phyloP scores from a whole-genome alignment of 2,329 filamentous ascomycete genomes.

The Fusarium beomiforme region DNA sequence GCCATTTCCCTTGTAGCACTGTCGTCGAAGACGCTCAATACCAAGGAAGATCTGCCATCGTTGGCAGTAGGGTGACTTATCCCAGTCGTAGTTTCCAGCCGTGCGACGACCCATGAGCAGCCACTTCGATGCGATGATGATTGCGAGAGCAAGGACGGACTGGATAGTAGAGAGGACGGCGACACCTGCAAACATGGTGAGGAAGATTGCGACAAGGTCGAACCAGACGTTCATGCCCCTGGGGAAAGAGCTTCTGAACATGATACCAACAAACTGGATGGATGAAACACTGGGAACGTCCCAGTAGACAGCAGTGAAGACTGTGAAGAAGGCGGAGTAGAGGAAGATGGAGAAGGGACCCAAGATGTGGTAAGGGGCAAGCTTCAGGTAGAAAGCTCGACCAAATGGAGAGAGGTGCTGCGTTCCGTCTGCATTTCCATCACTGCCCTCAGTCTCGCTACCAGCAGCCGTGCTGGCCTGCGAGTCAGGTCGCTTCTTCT shows the following conservation, averaged over 20 bases:
- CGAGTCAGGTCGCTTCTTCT: background rate
- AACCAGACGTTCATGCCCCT: background rate
- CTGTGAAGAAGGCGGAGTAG: background rate
- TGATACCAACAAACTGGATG: background rate
- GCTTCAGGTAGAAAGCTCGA: slow-evolving; percentile 5
- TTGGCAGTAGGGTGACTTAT: slow-evolving; percentile 9
- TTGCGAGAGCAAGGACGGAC: background rate
- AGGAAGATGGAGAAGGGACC: background rate
- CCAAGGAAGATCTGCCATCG: slow-evolving; percentile 18
- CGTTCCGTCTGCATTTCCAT: background rate
- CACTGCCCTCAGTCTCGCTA: background rate
- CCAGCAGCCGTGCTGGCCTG: background rate
- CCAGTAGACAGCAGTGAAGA: background rate
- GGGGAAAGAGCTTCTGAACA: background rate
- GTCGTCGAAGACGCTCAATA: background rate
- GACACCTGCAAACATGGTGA: background rate
- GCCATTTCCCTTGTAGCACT: background rate
- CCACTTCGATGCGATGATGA: background rate
- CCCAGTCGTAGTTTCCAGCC: slow-evolving; percentile 15
- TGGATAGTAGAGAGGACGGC: background rate
- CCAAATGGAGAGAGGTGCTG: background rate
- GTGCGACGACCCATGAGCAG: background rate
- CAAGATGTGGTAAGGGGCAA: background rate
- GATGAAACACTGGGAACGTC: slow-evolving; percentile 3
- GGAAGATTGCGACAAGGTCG: background rate